Evolutionary conservation across 2,329 filamentous ascomycete species (phyloP), one percentile per base, ranked within the genome.

Genomic region (Apiospora kogelbergensis): DNA sequence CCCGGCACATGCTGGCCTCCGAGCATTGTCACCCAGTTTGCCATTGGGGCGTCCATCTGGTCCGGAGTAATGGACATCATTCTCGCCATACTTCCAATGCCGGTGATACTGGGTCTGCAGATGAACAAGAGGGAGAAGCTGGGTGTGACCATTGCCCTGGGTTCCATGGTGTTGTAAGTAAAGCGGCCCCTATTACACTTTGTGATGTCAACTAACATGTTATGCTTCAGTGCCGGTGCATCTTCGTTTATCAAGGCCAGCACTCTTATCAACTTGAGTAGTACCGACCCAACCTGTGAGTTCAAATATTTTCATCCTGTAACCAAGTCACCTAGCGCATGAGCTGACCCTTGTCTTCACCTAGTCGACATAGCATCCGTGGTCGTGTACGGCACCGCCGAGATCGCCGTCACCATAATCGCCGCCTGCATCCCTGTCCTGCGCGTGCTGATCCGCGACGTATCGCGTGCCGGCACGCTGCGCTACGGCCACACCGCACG

Each of bases 341-440:
- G 3, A 11, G 20, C 53, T 60, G 53, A 60, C 30, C 13, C 17
- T 11, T 37, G 30, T 42, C 7, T 2, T 5, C 6, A 37, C 3
- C 1, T 5, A 60, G 53, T 71, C 73, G 73, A 73, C 72, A 67
- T 72, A 65, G 72, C 70, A 37, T 69, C 71, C n/a, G 69, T 78
- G 2, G 72, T 75, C 5, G 75, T 78, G 10, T 79, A 75, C 76
- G 74, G 72, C 17, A 70, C 71, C 0, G 76, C 74, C n/a, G 77
- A 79, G 67, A 69, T 75, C 3, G 68, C 73, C 13, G 73, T 71
- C 1, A 75, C 76, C 6, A 75, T 79, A n/a, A 71, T 77, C 1
- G 77, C 76, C 4, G 73, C 76, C 42, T 78, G 76, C 2, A 78
- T 79, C 30, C 78, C 78, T 6, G 77, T 79, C 20, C 68, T 79